Conservation (phyloP, 345 rosid genomes). For the Corchorus olitorius region DNA sequence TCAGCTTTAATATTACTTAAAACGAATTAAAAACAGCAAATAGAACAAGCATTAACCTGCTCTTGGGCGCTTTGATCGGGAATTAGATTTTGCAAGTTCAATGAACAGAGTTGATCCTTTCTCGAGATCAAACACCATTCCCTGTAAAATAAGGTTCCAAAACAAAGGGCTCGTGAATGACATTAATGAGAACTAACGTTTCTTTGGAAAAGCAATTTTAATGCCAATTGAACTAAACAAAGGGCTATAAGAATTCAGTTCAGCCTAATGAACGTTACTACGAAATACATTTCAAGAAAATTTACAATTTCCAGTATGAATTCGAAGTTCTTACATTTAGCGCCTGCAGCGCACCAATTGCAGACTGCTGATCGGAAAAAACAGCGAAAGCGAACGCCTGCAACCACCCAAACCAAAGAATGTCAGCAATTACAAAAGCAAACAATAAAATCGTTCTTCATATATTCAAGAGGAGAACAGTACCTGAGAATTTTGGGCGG, state of each 20-base stretch:
- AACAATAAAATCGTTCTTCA: background rate
- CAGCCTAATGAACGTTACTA: background rate
- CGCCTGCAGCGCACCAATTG: conserved; percentile 72
- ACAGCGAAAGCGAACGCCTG: conserved; percentile 92
- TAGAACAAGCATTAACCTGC: conserved; percentile 41
- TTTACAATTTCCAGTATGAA: background rate
- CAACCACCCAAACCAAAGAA: conserved; percentile 18
- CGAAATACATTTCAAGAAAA: background rate
- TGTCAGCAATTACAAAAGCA: conserved; percentile 15
- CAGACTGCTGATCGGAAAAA: conserved; percentile 73
- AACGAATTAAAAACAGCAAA: conserved; percentile 19
- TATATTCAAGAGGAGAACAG: background rate
- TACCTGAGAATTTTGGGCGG: conserved; percentile 55
- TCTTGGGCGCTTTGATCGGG: conserved; percentile 82
- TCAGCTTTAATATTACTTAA: conserved; percentile 2
- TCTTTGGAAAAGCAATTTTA: background rate
- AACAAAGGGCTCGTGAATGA: conserved; percentile 16
- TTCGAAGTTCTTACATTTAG: conserved; percentile 60
- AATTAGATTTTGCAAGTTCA: conserved; percentile 90
- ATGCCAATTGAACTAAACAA: background rate
- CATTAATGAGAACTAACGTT: background rate
- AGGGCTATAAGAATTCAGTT: background rate
- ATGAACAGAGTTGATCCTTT: conserved; percentile 74
- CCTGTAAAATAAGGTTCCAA: conserved; percentile 46
- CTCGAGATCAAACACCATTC: conserved; percentile 92